Conservation (phyloP, 441 rosid genomes). For the Gossypium davidsonii region DNA sequence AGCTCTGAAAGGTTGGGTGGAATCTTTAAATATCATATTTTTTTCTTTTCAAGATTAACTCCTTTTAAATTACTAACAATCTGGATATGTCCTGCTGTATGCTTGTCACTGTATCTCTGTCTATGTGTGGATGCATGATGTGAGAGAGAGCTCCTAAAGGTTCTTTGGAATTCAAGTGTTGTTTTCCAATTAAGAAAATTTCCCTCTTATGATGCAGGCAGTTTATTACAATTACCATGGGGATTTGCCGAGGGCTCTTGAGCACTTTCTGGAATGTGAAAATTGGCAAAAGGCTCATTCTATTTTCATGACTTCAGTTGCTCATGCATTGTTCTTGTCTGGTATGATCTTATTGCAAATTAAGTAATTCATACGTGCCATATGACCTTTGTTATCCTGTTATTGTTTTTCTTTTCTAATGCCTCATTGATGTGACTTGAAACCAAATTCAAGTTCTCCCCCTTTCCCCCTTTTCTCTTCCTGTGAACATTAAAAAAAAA, state of each 20-base stretch:
- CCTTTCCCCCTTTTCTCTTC: not conserved
- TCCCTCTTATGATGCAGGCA: constrained; percentile 47
- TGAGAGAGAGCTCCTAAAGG: not conserved
- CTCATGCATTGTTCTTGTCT: constrained; percentile 68
- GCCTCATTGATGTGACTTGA: not conserved
- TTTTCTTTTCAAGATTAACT: not conserved
- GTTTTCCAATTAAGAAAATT: not conserved
- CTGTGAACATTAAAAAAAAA: not conserved
- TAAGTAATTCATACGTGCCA: not conserved
- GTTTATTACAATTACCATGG: constrained; percentile 59
- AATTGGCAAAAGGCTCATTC: constrained; percentile 93
- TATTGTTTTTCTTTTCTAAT: not conserved
- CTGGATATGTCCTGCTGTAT: not conserved
- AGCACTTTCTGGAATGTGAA: constrained; percentile 72
- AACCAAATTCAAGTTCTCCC: not conserved
- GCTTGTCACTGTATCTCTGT: not conserved
- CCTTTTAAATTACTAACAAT: not conserved
- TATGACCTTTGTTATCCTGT: not conserved
- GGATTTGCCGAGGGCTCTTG: constrained; percentile 70
- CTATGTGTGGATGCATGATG: not conserved
- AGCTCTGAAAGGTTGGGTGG: not conserved
- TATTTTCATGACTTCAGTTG: constrained; percentile 69
- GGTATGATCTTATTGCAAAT: constrained; percentile 37
- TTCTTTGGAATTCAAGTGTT: not conserved
- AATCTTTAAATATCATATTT: not conserved